Percentiles rank a stretch among this genome's conserved stretches.
Evolutionary conservation across 2,329 filamentous ascomycete species (phyloP).

Genomic region (Byssoonygena ceratinophila): DNA sequence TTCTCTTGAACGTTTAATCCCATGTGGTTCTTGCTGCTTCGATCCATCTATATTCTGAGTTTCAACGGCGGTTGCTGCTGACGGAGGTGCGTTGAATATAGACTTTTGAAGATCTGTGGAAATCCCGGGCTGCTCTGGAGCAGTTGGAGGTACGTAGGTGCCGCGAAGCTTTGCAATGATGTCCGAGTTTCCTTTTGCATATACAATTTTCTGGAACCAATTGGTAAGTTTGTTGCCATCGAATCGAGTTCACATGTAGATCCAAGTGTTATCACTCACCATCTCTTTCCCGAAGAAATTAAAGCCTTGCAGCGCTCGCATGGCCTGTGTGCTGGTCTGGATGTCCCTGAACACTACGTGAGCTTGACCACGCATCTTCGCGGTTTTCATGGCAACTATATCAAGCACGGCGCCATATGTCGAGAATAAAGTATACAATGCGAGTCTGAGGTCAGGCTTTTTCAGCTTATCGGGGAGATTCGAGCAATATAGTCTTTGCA

Average conservation of each 20-base stretch:
- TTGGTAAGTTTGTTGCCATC: background rate
- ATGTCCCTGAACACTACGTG: constrained; percentile 85
- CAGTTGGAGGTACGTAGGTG: constrained; percentile 58
- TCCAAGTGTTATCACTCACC: constrained; percentile 46
- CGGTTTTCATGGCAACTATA: constrained; percentile 76
- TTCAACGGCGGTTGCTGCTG: constrained; percentile 34
- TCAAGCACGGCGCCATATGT: constrained; percentile 90
- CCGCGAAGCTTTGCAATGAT: constrained; percentile 85
- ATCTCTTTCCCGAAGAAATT: constrained; percentile 76
- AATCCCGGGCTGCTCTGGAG: constrained; percentile 44
- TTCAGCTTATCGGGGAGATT: constrained; percentile 85
- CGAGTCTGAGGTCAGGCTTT: constrained; percentile 75
- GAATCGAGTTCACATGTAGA: background rate
- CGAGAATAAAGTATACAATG: constrained; percentile 85
- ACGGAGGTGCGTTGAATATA: constrained; percentile 59
- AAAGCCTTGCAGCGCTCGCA: constrained; percentile 77
- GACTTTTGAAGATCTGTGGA: constrained; percentile 67
- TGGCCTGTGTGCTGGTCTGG: constrained; percentile 83
- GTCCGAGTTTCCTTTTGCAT: constrained; percentile 81
- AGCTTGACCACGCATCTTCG: constrained; percentile 90
- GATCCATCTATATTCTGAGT: constrained; percentile 36
- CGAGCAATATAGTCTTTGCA: constrained; percentile 68
- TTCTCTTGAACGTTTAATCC: constrained; percentile 59
- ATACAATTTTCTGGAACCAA: constrained; percentile 63
- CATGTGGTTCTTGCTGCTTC: constrained; percentile 45